Base-by-base conservation (phyloP, 2,329 filamentous ascomycete genomes). In the Fusarium sp. region DNA sequence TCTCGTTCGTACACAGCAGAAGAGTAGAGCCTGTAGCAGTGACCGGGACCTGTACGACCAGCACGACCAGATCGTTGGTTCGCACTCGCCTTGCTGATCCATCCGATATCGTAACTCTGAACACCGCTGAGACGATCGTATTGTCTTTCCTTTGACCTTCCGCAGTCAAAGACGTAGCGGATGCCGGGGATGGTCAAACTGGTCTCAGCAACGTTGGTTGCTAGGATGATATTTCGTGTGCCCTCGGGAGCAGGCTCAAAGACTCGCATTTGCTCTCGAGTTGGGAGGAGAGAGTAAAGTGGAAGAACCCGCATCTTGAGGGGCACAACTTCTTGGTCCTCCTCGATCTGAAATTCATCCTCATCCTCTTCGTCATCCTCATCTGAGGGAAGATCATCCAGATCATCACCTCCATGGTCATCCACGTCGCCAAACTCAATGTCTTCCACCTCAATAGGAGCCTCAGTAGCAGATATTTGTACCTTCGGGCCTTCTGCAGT, bases 11-110 rank as follows among this genome's bases (percentile, higher is more conserved):
- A 99, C 0, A 99, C 93, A 0, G 96, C 96, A 14, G 95, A 98
- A 0, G 95, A 98, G 83, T 98, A 99, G 6, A 99, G 84, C 65
- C 95, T 88, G 84, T 98, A 99, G 83, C 96, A 98, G 83, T 99
- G 97, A 9, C 96, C 96, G 2, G 96, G 95, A 0, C 95, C 96
- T 5, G 96, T 99, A 87, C 96, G 92, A 72, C 97, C 96, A 66
- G 96, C 96, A 88, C 96, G 94, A 84, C 96, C 96, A 67, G 94
- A 91, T 80, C 96, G 90, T 83, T 99, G 96, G 74, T 92, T 93
- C 9, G 96, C 96, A 80, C 94, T 97, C 31, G 96, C 96, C 84
- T 99, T 98, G 85, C 95, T 98, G 80, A 98, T 97, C 94, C 96
- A 99, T 44, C 93, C 93, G 62, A 99, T 90, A 77, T 98, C 93